A percentile compares a stretch with the other conserved stretches of the same genome.
These are phyloP conservation scores for Wickerhamiella musiphila DNA, from an alignment of 805 yeast species.

Conservation along the genomic window DNA sequence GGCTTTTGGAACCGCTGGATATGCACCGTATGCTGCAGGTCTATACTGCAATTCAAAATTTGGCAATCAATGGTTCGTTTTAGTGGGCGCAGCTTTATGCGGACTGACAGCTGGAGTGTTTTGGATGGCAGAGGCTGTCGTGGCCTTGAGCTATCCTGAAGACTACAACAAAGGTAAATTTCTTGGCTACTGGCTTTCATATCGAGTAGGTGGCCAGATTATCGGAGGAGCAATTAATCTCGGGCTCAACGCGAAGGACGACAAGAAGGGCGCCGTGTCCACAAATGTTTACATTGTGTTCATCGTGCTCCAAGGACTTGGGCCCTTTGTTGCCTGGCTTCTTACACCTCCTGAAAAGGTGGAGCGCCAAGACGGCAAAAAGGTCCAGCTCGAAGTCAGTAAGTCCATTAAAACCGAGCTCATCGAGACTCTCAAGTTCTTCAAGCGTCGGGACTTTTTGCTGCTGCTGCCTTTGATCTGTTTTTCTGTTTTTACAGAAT, in stretches of 20 bases:
- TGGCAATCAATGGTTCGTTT: no score
- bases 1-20: no score
- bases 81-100: no score
- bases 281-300: slow-evolving; percentile 8
- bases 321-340: slow-evolving; percentile 11
- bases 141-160: no score
- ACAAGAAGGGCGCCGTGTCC: slow-evolving; percentile 9
- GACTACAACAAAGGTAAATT: no score
- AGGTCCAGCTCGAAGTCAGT: slow-evolving; percentile 5
- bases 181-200: no score
- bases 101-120: no score
- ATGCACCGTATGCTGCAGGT: no score
- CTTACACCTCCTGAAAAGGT: slow-evolving; percentile 14
- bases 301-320: slow-evolving; percentile 12
- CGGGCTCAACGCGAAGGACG: slow-evolving; percentile 3
- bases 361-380: slow-evolving; percentile 18
- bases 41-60: no score
- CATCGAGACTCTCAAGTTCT: slow-evolving; percentile 6
- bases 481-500: slow-evolving; percentile 10
- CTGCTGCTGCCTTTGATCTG: slow-evolving; percentile 8
- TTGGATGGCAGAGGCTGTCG: no score
- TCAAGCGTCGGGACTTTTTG: slow-evolving; percentile 4
- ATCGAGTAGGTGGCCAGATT: no score
- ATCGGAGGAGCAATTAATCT: no score
- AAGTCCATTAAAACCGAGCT: slow-evolving; percentile 3